phyloP scores from a whole-genome alignment of 2,329 filamentous ascomycete species.

The Ophiognomonia clavigignenti-juglandacearum region DNA sequence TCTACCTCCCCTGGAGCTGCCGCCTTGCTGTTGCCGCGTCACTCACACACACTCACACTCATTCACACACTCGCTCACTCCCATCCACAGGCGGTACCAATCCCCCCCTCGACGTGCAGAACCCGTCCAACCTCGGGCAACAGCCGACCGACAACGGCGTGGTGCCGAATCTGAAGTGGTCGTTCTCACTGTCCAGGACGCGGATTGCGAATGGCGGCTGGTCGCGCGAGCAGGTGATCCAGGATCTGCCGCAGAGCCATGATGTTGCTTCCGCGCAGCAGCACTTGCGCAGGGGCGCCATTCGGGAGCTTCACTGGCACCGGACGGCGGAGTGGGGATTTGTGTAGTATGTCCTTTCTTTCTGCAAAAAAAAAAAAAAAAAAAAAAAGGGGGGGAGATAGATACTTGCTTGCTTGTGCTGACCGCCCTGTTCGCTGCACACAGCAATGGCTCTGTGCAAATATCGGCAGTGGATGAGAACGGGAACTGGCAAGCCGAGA shows the following conservation, averaged over 20 bases:
- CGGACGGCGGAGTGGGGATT: conserved; percentile 65
- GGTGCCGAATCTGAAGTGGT: conserved; percentile 65
- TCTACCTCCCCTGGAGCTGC: too few species aligned
- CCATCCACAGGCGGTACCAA: too few species aligned
- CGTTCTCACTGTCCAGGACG: conserved; percentile 64
- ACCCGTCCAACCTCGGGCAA: conserved; percentile 58
- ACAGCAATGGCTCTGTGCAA: conserved; percentile 43
- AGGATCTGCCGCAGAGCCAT: conserved; percentile 60
- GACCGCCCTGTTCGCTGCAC: not conserved
- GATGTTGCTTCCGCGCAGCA: conserved; percentile 66
- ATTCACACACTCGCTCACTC: too few species aligned
- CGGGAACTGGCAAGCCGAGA: conserved; percentile 50
- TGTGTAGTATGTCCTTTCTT: conserved; percentile 35
- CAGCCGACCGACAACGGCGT: conserved; percentile 58
- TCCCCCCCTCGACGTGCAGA: conserved; percentile 53
- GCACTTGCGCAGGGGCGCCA: conserved; percentile 61
- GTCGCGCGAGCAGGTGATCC: conserved; percentile 61
- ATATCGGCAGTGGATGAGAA: conserved; percentile 59
- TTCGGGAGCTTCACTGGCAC: conserved; percentile 65
- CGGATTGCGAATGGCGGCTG: conserved; percentile 59
- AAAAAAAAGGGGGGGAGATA: too few species aligned
- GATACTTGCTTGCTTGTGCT: not conserved
- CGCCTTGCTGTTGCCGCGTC: too few species aligned
- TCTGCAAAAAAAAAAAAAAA: too few species aligned
- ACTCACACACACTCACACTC: too few species aligned